Conservation (phyloP, 352 stramenopile genomes). For the Saprolegnia diclina region DNA sequence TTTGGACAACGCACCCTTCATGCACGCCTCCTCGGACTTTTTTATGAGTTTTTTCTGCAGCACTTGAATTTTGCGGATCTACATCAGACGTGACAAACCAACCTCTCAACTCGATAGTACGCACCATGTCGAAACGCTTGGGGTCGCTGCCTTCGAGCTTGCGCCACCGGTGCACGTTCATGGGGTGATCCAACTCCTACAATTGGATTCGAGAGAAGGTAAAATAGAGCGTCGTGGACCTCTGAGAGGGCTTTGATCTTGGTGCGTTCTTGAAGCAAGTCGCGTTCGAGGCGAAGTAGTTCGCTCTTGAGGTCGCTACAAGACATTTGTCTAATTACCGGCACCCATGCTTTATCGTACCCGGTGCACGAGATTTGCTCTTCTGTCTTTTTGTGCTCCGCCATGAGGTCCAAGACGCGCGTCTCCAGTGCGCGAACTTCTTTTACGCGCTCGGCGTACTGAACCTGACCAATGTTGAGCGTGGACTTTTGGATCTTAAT, state of each 20-base stretch:
- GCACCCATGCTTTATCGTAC: constrained; percentile 4
- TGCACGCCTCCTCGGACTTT: constrained; percentile 64
- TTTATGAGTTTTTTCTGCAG: constrained; percentile 82
- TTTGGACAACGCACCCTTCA: constrained; percentile 32
- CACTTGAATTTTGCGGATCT: constrained; percentile 77
- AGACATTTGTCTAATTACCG: background rate
- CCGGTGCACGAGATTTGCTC: constrained; percentile 58
- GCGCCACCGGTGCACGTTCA: constrained; percentile 91
- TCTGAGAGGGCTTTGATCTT: constrained; percentile 86
- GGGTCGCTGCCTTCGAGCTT: constrained; percentile 86
- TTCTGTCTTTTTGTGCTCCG: constrained; percentile 55
- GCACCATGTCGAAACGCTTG: constrained; percentile 73
- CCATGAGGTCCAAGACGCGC: constrained; percentile 49
- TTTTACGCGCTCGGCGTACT: constrained; percentile 64
- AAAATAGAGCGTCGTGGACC: background rate
- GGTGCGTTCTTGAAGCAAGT: constrained; percentile 73
- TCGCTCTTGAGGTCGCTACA: constrained; percentile 43
- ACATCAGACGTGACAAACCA: background rate
- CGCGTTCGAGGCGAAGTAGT: constrained; percentile 58
- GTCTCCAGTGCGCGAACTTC: constrained; percentile 50
- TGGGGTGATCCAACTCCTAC: constrained; percentile 76
- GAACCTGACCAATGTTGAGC: constrained; percentile 64
- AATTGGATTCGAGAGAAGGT: background rate
- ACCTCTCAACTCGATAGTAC: background rate
- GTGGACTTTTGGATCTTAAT: constrained; percentile 89